Conservation (phyloP, 2,329 filamentous ascomycete genomes). For the Nemania diffusa region DNA sequence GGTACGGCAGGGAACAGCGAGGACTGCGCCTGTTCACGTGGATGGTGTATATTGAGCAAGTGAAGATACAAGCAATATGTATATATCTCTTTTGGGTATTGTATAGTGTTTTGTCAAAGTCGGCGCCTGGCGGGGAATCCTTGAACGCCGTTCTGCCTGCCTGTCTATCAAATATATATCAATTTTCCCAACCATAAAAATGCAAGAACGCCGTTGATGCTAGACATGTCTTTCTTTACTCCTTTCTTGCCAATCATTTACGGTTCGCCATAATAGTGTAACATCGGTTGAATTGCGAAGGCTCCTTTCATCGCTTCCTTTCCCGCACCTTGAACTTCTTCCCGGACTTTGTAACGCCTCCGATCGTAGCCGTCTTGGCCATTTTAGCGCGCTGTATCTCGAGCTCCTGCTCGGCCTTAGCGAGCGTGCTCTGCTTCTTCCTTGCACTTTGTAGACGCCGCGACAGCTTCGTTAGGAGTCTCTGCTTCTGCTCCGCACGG, state of each 20-base stretch:
- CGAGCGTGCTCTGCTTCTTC: constrained; percentile 65
- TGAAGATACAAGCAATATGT: constrained; percentile 17
- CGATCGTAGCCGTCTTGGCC: constrained; percentile 72
- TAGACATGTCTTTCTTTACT: background rate
- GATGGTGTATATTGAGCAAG: constrained; percentile 20
- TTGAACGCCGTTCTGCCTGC: constrained; percentile 27
- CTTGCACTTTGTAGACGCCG: constrained; percentile 61
- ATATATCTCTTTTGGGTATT: constrained; percentile 25
- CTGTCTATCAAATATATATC: constrained; percentile 27
- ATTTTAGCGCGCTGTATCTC: constrained; percentile 70
- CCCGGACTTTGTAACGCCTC: constrained; percentile 67
- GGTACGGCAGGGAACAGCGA: constrained; percentile 20
- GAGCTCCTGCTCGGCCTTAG: constrained; percentile 66
- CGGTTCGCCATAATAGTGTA: background rate
- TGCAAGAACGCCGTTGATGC: constrained; percentile 31
- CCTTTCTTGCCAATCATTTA: background rate
- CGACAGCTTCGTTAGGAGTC: constrained; percentile 57
- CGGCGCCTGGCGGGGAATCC: constrained; percentile 18
- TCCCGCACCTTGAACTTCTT: constrained; percentile 71
- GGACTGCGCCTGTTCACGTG: constrained; percentile 6
- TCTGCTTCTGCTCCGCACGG: constrained; percentile 55
- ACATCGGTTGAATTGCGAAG: background rate
- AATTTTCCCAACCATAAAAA: constrained; percentile 25
- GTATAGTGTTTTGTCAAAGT: constrained; percentile 7
- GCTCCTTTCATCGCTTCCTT: constrained; percentile 63